Percentiles rank a stretch among this genome's conserved stretches.
Conservation (phyloP, 805 yeast species). For the Candida namnaoensis region DNA sequence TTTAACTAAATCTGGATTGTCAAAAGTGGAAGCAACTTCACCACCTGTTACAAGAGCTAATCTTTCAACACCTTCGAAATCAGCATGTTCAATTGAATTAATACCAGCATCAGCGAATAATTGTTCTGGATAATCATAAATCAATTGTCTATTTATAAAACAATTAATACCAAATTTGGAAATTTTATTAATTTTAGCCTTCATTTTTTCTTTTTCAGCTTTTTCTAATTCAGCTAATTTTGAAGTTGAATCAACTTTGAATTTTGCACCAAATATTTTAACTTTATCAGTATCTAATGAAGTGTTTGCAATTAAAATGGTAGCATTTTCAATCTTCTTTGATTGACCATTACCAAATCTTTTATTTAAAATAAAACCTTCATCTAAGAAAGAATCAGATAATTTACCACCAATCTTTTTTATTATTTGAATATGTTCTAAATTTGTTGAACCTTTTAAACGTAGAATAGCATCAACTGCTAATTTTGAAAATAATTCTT, state of each 20-base stretch:
- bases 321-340: slow-evolving; percentile 86
- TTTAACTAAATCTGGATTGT: slow-evolving; percentile 85
- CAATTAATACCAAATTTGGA: slow-evolving; percentile 80
- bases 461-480: slow-evolving; percentile 89
- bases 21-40: slow-evolving; percentile 95
- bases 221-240: slow-evolving; percentile 88
- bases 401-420: slow-evolving; percentile 97
- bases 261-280: slow-evolving; percentile 77
- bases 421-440: slow-evolving; percentile 79
- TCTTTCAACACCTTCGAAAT: slow-evolving; percentile 95
- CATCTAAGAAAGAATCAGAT: slow-evolving; percentile 88
- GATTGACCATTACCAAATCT: slow-evolving; percentile 93
- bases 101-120: slow-evolving; percentile 80
- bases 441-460: slow-evolving; percentile 52
- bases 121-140: slow-evolving; percentile 97
- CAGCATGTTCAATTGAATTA: slow-evolving; percentile 95
- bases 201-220: slow-evolving; percentile 95
- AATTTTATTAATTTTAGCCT: slow-evolving; percentile 78
- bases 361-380: slow-evolving; percentile 92
- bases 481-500: slow-evolving; percentile 79
- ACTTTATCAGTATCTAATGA: slow-evolving; percentile 97
- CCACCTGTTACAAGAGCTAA: slow-evolving; percentile 96
- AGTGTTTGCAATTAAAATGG: slow-evolving; percentile 88
- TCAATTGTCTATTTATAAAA: slow-evolving; percentile 92
- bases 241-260: slow-evolving; percentile 63